phyloP scores from a whole-genome alignment of 306 rosid species.

The Lotus japonicus region DNA sequence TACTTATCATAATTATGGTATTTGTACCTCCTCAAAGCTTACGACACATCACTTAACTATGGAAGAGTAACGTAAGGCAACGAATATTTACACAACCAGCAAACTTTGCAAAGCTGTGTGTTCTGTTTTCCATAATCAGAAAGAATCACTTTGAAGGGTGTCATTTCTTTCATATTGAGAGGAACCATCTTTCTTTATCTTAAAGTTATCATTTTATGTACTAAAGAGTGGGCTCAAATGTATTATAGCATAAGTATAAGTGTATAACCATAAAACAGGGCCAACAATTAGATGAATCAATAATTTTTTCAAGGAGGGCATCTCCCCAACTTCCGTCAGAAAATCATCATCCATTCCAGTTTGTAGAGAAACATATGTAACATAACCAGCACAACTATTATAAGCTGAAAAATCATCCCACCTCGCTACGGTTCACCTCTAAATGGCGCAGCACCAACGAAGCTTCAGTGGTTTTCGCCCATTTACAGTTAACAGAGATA shows the following conservation, averaged over 20 bases:
- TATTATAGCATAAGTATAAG: background rate
- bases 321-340: background rate
- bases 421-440: conserved; percentile 71
- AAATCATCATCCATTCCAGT: background rate
- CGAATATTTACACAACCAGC: background rate
- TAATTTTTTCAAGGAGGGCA: background rate
- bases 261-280: no score
- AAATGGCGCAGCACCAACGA: conserved; percentile 63
- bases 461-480: conserved; percentile 55
- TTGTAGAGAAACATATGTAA: conserved; percentile 14
- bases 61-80: background rate
- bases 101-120: background rate
- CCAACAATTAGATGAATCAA: background rate
- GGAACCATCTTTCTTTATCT: background rate
- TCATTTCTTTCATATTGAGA: background rate
- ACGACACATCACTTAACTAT: background rate
- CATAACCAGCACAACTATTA: background rate
- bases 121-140: background rate
- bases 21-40: background rate
- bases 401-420: conserved; percentile 22
- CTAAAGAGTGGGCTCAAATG: background rate
- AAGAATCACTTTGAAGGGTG: background rate
- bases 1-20: background rate
- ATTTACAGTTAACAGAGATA: conserved; percentile 54
- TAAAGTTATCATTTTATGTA: background rate